A percentile compares a stretch with the other conserved stretches of the same genome.
These are phyloP conservation scores for Gentiana macrophylla DNA, from an alignment of 257 asterid genomes.

Conservation along the genomic window DNA sequence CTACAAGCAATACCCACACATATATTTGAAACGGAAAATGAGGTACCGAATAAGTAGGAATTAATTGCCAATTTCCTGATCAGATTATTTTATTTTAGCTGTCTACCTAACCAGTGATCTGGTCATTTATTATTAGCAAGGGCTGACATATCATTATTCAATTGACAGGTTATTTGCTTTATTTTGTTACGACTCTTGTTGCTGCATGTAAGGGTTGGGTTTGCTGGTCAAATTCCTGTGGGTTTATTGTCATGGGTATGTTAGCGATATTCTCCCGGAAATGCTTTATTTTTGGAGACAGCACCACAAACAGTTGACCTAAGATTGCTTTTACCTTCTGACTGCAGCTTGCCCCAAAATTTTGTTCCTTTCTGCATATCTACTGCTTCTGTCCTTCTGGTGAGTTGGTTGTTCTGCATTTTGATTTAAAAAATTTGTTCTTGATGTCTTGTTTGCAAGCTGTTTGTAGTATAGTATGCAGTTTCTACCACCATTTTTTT, in stretches of 20 bases:
- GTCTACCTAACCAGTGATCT: neutral
- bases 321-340: slow-evolving; percentile 18
- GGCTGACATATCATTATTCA: slow-evolving; percentile 11
- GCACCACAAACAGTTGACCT: slow-evolving; percentile 7
- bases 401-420: slow-evolving; percentile 20
- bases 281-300: slow-evolving; percentile 8
- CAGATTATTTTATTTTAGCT: neutral
- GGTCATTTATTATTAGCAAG: neutral
- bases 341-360: slow-evolving; percentile 89
- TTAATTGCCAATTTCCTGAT: neutral
- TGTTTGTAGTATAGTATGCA: neutral
- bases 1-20: neutral
- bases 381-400: slow-evolving; percentile 88
- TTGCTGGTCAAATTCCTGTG: slow-evolving; percentile 84
- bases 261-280: slow-evolving; percentile 2
- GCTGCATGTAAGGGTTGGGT: slow-evolving; percentile 92
- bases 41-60: neutral
- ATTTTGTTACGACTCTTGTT: slow-evolving; percentile 57
- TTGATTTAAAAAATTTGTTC: neutral
- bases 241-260: slow-evolving; percentile 86
- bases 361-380: slow-evolving; percentile 72
- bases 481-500: no score
- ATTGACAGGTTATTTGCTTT: slow-evolving; percentile 73
- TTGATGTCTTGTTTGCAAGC: neutral
- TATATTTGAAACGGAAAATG: neutral